Base-by-base conservation (phyloP, 768 basidiomycete species). In the Favolaschia claudopus region DNA sequence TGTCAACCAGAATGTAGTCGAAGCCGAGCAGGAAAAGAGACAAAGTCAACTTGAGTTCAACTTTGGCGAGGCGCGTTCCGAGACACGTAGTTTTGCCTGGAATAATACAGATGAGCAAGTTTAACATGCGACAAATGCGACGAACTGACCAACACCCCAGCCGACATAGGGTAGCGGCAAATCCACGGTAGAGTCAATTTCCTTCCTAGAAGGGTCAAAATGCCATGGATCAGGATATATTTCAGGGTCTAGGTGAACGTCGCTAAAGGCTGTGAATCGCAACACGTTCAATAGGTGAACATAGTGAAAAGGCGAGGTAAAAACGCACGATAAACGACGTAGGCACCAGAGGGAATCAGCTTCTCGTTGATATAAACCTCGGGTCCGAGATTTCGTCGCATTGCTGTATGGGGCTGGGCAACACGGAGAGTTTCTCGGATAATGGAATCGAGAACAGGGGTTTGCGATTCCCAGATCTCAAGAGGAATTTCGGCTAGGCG, bases 321-420 rank as follows among this genome's bases (percentile, higher is more conserved):
- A n/a, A n/a, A n/a, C n/a, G n/a, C n/a, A n/a, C n/a, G 91, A 74
- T 91, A 92, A 39, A 91, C 80, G 44, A 91, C 83, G 68, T 89
- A 92, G 51, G 89, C 83, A 55, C 89, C 91, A 20, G 87, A 86
- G 29, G 89, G 89, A 28, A 93, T 82, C 34, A 81, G 74, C 73
- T 87, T 89, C 60, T 84, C 84, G 74, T 87, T 83, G 64, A 93
- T 87, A 65, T 86, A 80, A 32, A 86, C 73, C 55, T 89, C 87
- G 64, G 88, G 88, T 17, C 90, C 91, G 56, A 91, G 74, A 70
- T 92, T 92, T 58, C 88, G 84, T 69, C 91, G 84, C 89, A 92
- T 91, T 55, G 91, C 91, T 1, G 85, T 84, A 72, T 92, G 89
- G 38, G 91, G 89, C 77, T 92, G 89, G 10, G 90, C 89, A 43